Conservation (phyloP, 768 basidiomycete genomes). For the Phlebiopsis gigantea region DNA sequence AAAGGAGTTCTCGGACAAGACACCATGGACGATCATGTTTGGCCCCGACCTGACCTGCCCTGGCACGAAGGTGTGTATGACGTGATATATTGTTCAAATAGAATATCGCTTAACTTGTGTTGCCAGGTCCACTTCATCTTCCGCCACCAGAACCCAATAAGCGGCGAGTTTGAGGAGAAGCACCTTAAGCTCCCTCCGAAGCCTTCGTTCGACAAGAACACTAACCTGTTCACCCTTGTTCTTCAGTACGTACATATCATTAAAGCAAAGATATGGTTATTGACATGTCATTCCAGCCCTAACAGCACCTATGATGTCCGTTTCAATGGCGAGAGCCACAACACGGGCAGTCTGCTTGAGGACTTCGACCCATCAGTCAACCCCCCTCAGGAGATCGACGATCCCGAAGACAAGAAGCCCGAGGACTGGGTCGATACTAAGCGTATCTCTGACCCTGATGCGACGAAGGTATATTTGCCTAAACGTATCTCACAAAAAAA, state of each 20-base stretch:
- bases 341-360: constrained; percentile 80
- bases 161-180: constrained; percentile 94
- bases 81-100: neutral
- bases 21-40: constrained; percentile 96
- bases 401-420: constrained; percentile 88
- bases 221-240: constrained; percentile 93
- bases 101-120: neutral
- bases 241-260: constrained; percentile 60
- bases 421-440: constrained; percentile 88
- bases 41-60: constrained; percentile 94
- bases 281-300: constrained; percentile 43
- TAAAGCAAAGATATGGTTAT: no score
- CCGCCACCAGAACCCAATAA: constrained; percentile 92
- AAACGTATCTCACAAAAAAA: neutral
- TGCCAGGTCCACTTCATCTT: constrained; percentile 95
- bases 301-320: constrained; percentile 92
- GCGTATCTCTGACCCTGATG: constrained; percentile 80
- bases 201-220: constrained; percentile 76
- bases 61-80: constrained; percentile 78
- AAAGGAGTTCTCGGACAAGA: constrained; percentile 91
- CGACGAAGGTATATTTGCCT: constrained; percentile 56
- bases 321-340: constrained; percentile 81
- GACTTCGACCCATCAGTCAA: constrained; percentile 94
- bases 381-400: constrained; percentile 90
- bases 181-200: constrained; percentile 79